Conservation (phyloP, 1,284 basidiomycete species). For the Papiliotrema flavescens region DNA sequence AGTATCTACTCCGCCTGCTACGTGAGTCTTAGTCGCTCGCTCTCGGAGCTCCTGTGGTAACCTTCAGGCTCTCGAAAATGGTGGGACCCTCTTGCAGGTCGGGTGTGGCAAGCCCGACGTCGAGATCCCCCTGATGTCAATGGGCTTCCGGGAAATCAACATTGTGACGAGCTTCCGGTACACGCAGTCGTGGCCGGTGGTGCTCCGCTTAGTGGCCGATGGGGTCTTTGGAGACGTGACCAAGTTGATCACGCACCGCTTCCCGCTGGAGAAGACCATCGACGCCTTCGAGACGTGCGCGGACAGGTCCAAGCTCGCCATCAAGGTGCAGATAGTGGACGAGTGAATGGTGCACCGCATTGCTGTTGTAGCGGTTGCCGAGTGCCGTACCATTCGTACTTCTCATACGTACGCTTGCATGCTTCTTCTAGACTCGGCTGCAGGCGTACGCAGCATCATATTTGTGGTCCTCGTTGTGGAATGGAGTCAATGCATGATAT, state of each 20-base stretch:
- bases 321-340: slow-evolving; percentile 46
- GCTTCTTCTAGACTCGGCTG: too few relatives aligned
- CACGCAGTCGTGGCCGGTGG: slow-evolving; percentile 42
- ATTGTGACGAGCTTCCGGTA: slow-evolving; percentile 44
- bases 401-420: too few relatives aligned
- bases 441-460: too few relatives aligned
- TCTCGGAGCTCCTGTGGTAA: neutral
- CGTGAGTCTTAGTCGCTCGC: slow-evolving; percentile 19
- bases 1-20: slow-evolving; percentile 37
- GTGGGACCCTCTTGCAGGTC: slow-evolving; percentile 26
- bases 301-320: slow-evolving; percentile 35
- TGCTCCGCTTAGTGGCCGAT: slow-evolving; percentile 41
- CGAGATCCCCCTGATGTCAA: slow-evolving; percentile 30
- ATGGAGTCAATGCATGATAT: too few relatives aligned
- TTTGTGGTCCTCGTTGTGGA: too few relatives aligned
- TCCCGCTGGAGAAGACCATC: slow-evolving; percentile 44
- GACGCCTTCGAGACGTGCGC: slow-evolving; percentile 48
- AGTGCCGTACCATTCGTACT: too few relatives aligned
- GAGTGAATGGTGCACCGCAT: neutral
- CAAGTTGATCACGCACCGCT: slow-evolving; percentile 45
- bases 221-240: slow-evolving; percentile 47
- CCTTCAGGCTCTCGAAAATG: slow-evolving; percentile 26
- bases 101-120: slow-evolving; percentile 27
- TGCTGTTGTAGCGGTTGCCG: neutral
- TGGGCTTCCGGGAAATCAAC: slow-evolving; percentile 32